phyloP scores from a whole-genome alignment of 1,284 basidiomycete genomes.

The Vanrija sp. region DNA sequence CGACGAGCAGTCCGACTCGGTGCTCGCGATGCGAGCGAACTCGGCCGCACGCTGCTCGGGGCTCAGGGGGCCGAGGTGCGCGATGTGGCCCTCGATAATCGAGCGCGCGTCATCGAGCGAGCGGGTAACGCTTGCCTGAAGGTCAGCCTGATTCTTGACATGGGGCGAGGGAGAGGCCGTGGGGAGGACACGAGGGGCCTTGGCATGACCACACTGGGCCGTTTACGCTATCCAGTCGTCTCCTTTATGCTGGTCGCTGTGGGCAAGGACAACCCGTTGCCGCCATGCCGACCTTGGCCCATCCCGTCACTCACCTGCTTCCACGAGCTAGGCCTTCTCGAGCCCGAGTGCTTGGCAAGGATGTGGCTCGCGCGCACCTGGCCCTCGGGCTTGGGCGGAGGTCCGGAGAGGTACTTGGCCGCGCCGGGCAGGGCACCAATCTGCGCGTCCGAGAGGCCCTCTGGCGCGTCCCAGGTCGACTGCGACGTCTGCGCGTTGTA shows the following conservation, averaged over 20 bases:
- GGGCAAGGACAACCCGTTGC: too few species aligned
- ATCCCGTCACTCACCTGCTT: slow-evolving; percentile 82
- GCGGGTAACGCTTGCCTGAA: slow-evolving; percentile 74
- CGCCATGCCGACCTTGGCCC: too few species aligned
- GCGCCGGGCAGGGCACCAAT: slow-evolving; percentile 67
- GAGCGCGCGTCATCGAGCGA: slow-evolving; percentile 83
- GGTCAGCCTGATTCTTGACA: background rate
- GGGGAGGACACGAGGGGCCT: too few species aligned
- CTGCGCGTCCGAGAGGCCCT: slow-evolving; percentile 62
- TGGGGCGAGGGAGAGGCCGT: background rate
- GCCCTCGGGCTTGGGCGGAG: slow-evolving; percentile 7
- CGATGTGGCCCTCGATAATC: slow-evolving; percentile 62
- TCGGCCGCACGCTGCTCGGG: slow-evolving; percentile 55
- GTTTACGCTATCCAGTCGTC: too few species aligned
- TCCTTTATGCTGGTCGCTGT: background rate
- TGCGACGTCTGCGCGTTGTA: slow-evolving; percentile 68
- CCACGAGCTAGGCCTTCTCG: slow-evolving; percentile 85
- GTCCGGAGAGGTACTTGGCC: slow-evolving; percentile 51
- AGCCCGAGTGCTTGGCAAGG: slow-evolving; percentile 85
- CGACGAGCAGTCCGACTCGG: slow-evolving; percentile 83
- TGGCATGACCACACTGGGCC: too few species aligned
- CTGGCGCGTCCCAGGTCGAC: slow-evolving; percentile 81
- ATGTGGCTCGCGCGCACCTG: slow-evolving; percentile 92
- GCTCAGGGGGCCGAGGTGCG: slow-evolving; percentile 35
- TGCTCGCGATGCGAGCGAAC: slow-evolving; percentile 69